A percentile compares a stretch with the other conserved stretches of the same genome.
phyloP scores from a whole-genome alignment of 2,329 filamentous ascomycete species.

The Stagonosporopsis cucurbitacearum region DNA sequence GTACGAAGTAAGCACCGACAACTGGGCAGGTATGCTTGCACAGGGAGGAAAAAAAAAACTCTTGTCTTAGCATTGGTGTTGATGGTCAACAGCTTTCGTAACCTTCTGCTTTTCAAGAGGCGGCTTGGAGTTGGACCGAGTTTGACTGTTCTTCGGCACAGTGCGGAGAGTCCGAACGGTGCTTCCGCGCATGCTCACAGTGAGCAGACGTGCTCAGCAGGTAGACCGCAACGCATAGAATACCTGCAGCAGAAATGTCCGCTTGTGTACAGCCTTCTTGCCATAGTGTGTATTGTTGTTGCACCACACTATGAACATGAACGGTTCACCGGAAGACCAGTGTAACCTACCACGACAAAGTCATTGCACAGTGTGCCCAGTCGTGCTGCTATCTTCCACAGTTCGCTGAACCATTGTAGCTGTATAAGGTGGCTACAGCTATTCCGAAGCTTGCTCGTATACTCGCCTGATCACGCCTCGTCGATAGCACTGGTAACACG shows the following conservation, averaged over 20 bases:
- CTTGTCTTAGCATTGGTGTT: no score
- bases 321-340: conserved; percentile 7
- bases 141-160: neutral
- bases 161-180: conserved; percentile 15
- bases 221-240: neutral
- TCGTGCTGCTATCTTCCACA: neutral
- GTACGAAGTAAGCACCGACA: neutral
- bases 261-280: neutral
- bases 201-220: neutral
- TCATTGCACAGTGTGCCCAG: neutral
- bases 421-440: neutral
- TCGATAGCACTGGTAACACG: neutral
- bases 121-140: neutral
- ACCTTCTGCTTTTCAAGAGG: neutral
- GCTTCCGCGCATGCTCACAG: neutral
- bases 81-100: no score
- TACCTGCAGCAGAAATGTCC: neutral
- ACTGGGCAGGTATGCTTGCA: neutral
- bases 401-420: neutral
- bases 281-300: neutral
- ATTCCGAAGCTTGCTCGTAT: neutral
- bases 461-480: neutral
- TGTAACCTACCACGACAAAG: conserved; percentile 4
- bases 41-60: neutral
- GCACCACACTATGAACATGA: neutral